phyloP scores from a whole-genome alignment of 2,329 filamentous ascomycete species.

The Talaromyces atroroseus region DNA sequence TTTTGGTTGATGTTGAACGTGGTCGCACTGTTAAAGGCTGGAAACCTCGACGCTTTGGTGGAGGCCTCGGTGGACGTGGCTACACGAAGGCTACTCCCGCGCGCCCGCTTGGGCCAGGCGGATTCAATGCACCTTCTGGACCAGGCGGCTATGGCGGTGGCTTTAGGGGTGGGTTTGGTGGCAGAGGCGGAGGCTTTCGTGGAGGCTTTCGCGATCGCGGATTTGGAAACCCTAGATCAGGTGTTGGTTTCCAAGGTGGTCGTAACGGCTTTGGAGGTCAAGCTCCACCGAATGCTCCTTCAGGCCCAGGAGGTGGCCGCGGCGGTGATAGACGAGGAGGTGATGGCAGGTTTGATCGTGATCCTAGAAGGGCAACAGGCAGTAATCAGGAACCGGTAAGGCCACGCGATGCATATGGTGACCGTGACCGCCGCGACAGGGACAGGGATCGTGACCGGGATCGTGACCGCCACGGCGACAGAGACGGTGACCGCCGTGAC shows the following conservation, averaged over 20 bases:
- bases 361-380: constrained; percentile 56
- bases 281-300: constrained; percentile 46
- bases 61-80: constrained; percentile 83
- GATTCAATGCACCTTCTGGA: constrained; percentile 51
- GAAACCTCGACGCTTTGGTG: constrained; percentile 86
- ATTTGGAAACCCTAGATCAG: constrained; percentile 44
- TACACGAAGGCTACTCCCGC: constrained; percentile 79
- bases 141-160: constrained; percentile 54
- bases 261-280: constrained; percentile 47
- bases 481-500: constrained; percentile 53
- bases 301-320: constrained; percentile 52
- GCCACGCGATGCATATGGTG: constrained; percentile 56
- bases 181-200: constrained; percentile 45
- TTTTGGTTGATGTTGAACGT: constrained; percentile 93
- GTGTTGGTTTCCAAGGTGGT: constrained; percentile 55
- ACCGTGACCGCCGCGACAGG: constrained; percentile 23
- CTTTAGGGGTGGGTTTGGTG: constrained; percentile 51
- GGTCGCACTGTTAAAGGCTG: constrained; percentile 90
- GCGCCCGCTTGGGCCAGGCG: constrained; percentile 62
- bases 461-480: constrained; percentile 46
- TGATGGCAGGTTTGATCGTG: constrained; percentile 47
- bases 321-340: constrained; percentile 35
- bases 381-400: constrained; percentile 82
- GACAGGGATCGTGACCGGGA: constrained; percentile 22
- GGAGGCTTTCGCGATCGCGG: constrained; percentile 50